Base-by-base conservation (phyloP, 495 filamentous ascomycete genomes). In the Tricharina praecox region DNA sequence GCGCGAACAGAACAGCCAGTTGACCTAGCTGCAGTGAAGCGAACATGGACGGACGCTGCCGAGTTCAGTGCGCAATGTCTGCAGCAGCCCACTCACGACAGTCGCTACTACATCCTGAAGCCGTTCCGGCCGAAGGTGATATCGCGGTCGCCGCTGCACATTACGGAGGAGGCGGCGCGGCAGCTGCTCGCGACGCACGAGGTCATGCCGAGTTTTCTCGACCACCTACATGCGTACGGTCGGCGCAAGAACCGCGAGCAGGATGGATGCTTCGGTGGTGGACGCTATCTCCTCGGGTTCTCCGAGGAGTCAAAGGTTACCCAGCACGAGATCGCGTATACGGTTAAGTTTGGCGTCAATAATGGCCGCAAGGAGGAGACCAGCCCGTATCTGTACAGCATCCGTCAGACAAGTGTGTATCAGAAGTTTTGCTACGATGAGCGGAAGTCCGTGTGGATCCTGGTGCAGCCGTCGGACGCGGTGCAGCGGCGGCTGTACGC, bases 191-290 rank as follows among this genome's bases (percentile, higher is more conserved):
- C 42, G 10, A 46, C 43, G 9, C 50, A 55, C 16, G 37, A 53
- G 33, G 50, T 55, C 8, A 53, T 53, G 50, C 53, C 53, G 11
- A 45, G 44, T 3, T 55, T 55, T 32, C 19, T 55, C 13, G 53
- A 55, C 39, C 51, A 52, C 18, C 45, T 55, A 5, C 50, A 48
- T 21, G 53, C 50, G 26, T 55, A 52, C 35, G 53, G 53, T 11
- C 13, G 19, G 13, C 28, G 28, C 5, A 16, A 39, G 19, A 39
- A 15, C 8, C 13, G 11, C 8, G 36, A 39, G 16, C 13, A 39
- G 53, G 20, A 55, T 16, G 23, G 15, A 23, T 36, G 35, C 37
- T 13, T 38, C 32, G 11, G 44, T 38, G 23, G 53, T 35, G 48
- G 26, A 8, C 44, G 49, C 2, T 54, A 52, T 25, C 44, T 44